A percentile compares a stretch with the other conserved stretches of the same genome.
phyloP scores from a whole-genome alignment of 805 yeast species.

The Zygosaccharomyces gambellarensis region DNA sequence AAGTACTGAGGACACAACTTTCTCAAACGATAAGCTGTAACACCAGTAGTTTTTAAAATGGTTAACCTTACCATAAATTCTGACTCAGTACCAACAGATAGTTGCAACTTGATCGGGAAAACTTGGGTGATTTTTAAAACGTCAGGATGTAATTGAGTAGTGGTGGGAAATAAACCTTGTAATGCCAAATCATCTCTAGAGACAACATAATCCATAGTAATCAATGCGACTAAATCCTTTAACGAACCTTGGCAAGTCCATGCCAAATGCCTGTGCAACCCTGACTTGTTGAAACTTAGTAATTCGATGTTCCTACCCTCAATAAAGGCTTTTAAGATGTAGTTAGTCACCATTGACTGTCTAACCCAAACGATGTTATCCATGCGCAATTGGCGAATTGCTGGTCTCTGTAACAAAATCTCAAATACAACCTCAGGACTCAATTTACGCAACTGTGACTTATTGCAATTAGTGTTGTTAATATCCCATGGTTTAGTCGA shows the following conservation, averaged over 20 bases:
- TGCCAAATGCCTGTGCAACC: constrained; percentile 29
- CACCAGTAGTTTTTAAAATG: constrained; percentile 15
- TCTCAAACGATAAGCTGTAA: constrained; percentile 18
- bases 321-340: constrained; percentile 17
- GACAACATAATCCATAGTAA: constrained; percentile 23
- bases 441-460: constrained; percentile 15
- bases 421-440: constrained; percentile 23
- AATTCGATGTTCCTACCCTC: neutral
- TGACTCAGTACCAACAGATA: neutral
- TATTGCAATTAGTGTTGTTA: constrained; percentile 1
- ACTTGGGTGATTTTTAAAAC: constrained; percentile 21
- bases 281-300: constrained; percentile 25
- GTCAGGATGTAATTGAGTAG: constrained; percentile 10
- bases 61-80: constrained; percentile 13
- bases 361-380: constrained; percentile 32
- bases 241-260: constrained; percentile 31
- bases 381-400: constrained; percentile 15
- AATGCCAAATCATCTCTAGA: constrained; percentile 23
- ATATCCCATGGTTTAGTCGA: constrained; percentile 29
- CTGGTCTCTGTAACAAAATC: constrained; percentile 6
- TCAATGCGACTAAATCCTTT: constrained; percentile 22
- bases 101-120: constrained; percentile 15
- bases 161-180: constrained; percentile 24
- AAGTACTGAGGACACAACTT: constrained; percentile 12
- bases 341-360: constrained; percentile 27